Percentiles rank a stretch among this genome's conserved stretches.
phyloP scores from a whole-genome alignment of 2,329 filamentous ascomycete species.

The Chrysoporthe cubensis region DNA sequence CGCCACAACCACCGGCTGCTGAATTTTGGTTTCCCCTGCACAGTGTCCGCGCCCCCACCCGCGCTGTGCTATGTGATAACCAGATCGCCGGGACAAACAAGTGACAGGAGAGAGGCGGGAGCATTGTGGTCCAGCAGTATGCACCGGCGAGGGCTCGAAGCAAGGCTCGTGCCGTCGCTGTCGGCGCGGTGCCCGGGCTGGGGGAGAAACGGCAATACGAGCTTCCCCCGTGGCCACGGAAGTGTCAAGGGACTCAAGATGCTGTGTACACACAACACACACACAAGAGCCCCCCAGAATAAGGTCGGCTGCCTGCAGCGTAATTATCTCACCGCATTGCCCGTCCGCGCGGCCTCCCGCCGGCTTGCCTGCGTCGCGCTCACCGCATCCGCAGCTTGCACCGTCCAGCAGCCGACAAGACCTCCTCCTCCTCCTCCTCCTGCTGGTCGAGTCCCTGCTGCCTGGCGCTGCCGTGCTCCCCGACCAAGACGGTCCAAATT shows the following conservation, averaged over 20 bases:
- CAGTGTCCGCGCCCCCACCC: constrained; percentile 13
- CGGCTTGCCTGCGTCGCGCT: constrained; percentile 13
- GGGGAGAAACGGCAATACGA: constrained; percentile 13
- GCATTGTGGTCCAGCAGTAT: not conserved
- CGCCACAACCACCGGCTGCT: constrained; percentile 7
- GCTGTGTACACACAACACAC: not conserved
- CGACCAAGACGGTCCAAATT: constrained; percentile 8
- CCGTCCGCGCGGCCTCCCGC: constrained; percentile 10
- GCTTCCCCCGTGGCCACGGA: not conserved
- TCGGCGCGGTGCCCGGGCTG: constrained; percentile 8
- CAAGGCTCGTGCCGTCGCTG: constrained; percentile 2
- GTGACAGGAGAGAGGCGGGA: not conserved
- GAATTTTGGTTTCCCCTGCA: constrained; percentile 16
- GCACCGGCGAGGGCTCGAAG: not conserved
- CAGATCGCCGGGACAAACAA: constrained; percentile 22
- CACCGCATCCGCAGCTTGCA: constrained; percentile 14
- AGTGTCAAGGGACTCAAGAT: not conserved
- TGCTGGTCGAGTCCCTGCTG: constrained; percentile 14
- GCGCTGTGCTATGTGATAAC: constrained; percentile 28
- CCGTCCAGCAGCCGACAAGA: not conserved
- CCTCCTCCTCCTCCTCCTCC: not conserved
- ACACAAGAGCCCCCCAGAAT: constrained; percentile 12
- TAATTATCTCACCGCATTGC: constrained; percentile 15
- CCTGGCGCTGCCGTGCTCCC: constrained; percentile 16
- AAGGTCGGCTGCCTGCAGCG: constrained; percentile 14